Percentiles rank a stretch among this genome's conserved stretches.
These are phyloP conservation scores for Cephaloascus albidus DNA, from an alignment of 805 yeast species.

Conservation along the genomic window DNA sequence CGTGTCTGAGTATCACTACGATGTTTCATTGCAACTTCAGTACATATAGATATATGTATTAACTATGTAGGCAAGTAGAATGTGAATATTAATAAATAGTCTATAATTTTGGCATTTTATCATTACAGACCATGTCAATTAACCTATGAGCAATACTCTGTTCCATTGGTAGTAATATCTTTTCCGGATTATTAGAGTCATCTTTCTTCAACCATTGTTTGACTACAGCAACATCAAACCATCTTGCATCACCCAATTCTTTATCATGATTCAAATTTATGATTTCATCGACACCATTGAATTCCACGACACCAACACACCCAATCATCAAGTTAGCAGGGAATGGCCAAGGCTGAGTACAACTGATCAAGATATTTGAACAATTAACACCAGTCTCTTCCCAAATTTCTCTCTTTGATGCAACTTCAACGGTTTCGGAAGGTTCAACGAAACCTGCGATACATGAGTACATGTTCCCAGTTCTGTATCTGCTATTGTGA, in stretches of 20 bases:
- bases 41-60: too few relatives aligned
- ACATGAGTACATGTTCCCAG: constrained; percentile 58
- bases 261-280: constrained; percentile 76
- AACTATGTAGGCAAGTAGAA: too few relatives aligned
- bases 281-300: constrained; percentile 52
- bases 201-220: constrained; percentile 22
- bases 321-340: constrained; percentile 94
- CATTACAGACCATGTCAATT: constrained; percentile 22
- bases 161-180: constrained; percentile 29
- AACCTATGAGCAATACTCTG: constrained; percentile 34
- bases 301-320: constrained; percentile 71
- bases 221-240: constrained; percentile 62
- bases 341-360: constrained; percentile 96
- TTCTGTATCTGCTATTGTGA: constrained; percentile 52
- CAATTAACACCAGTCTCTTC: constrained; percentile 87
- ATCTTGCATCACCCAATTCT: constrained; percentile 76
- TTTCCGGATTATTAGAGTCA: constrained; percentile 19
- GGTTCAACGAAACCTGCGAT: constrained; percentile 97
- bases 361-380: constrained; percentile 44
- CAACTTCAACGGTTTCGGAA: constrained; percentile 83
- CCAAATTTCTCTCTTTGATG: constrained; percentile 84
- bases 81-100: too few relatives aligned
- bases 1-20: too few relatives aligned
- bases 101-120: not conserved
- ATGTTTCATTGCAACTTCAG: too few relatives aligned